phyloP scores from a whole-genome alignment of 306 rosid genomes.

The Bauhinia variegata region DNA sequence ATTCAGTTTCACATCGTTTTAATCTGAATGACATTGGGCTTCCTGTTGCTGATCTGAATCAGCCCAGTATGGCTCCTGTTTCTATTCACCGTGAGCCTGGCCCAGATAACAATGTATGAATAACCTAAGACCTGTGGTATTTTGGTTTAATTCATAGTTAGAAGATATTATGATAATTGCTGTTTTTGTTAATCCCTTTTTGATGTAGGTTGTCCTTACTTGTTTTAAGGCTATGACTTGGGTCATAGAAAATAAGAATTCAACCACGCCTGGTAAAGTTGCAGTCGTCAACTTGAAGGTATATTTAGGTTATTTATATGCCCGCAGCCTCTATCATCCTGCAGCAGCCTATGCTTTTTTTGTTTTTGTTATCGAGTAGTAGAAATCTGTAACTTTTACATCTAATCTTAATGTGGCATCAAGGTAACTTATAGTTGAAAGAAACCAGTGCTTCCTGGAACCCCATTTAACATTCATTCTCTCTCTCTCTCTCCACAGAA shows the following conservation, averaged over 20 bases:
- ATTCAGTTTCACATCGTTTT: conserved; percentile 54
- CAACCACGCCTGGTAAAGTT: conserved; percentile 54
- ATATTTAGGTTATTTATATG: conserved; percentile 19
- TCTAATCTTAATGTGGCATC: conserved; percentile 12
- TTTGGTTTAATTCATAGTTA: neutral
- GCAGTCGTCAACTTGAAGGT: conserved; percentile 81
- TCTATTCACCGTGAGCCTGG: conserved; percentile 61
- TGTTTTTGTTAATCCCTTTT: conserved; percentile 20
- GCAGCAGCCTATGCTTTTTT: conserved; percentile 20
- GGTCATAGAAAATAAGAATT: conserved; percentile 70
- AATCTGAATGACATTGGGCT: conserved; percentile 62
- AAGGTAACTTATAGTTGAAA: conserved; percentile 15
- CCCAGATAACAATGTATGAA: conserved; percentile 62
- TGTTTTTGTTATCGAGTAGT: conserved; percentile 24
- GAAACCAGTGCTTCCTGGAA: conserved; percentile 20
- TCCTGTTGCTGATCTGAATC: conserved; percentile 60
- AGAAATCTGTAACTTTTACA: conserved; percentile 7
- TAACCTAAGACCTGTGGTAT: conserved; percentile 3
- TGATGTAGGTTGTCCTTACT: conserved; percentile 66
- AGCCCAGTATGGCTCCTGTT: conserved; percentile 53
- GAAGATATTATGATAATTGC: conserved; percentile 14
- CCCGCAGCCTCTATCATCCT: neutral
- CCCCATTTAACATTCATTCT: neutral
- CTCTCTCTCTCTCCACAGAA: conserved; percentile 31
- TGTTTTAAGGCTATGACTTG: conserved; percentile 83